These are phyloP conservation scores for Candida silvatica DNA, from an alignment of 805 yeast species.

Conservation along the genomic window DNA sequence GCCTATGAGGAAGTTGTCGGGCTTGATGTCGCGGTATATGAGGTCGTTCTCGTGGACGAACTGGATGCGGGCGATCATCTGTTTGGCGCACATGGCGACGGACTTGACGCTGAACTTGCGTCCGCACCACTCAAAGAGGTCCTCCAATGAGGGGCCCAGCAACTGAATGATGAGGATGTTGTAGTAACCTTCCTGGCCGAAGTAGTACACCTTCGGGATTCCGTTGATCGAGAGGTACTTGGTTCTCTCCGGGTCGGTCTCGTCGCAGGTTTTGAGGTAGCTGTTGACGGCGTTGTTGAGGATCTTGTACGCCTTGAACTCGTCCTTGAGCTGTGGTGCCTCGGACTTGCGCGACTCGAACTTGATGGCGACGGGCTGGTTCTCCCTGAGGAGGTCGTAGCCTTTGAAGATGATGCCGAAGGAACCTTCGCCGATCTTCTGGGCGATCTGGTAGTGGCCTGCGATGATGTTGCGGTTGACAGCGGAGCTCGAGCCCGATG, in stretches of 20 bases:
- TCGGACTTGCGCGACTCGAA: slow-evolving; percentile 72
- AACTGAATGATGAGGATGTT: slow-evolving; percentile 70
- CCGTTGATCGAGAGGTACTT: slow-evolving; percentile 35
- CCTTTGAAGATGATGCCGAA: slow-evolving; percentile 84
- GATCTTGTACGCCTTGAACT: slow-evolving; percentile 69
- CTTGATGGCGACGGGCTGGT: slow-evolving; percentile 62
- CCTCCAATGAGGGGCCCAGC: slow-evolving; percentile 79
- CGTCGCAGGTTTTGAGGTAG: slow-evolving; percentile 18
- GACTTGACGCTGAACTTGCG: slow-evolving; percentile 64
- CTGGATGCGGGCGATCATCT: slow-evolving; percentile 67
- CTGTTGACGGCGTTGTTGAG: slow-evolving; percentile 43
- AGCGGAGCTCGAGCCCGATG: background rate
- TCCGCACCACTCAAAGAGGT: slow-evolving; percentile 84
- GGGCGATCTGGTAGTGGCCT: slow-evolving; percentile 69
- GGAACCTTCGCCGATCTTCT: slow-evolving; percentile 82
- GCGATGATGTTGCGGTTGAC: slow-evolving; percentile 30
- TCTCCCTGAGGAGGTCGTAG: slow-evolving; percentile 55
- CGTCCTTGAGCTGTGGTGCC: slow-evolving; percentile 79
- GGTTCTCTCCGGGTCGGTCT: slow-evolving; percentile 13
- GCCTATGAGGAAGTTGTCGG: slow-evolving; percentile 74
- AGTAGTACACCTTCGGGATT: slow-evolving; percentile 77
- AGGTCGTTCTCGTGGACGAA: slow-evolving; percentile 70
- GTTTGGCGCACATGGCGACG: slow-evolving; percentile 65
- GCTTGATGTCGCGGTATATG: slow-evolving; percentile 76
- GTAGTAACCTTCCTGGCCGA: slow-evolving; percentile 80